phyloP scores from a whole-genome alignment of 1,284 basidiomycete species.

The Sporisorium iseilematis-ciliati region DNA sequence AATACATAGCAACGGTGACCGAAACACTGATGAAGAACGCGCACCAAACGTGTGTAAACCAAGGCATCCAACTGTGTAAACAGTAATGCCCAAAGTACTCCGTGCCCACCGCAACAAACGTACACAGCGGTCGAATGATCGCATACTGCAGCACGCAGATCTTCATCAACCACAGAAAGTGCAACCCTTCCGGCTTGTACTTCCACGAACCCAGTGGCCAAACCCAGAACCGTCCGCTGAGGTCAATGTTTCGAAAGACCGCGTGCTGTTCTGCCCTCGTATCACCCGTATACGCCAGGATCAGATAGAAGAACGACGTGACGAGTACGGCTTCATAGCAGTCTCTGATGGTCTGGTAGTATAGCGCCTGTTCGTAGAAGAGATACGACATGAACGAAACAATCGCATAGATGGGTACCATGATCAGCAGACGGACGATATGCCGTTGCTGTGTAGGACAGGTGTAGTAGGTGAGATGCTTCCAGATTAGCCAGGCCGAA shows the following conservation, averaged over 20 bases:
- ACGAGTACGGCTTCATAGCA: conserved; percentile 65
- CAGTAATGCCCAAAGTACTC: conserved; percentile 80
- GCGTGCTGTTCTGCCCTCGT: conserved; percentile 76
- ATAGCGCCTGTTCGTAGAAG: conserved; percentile 72
- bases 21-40: conserved; percentile 77
- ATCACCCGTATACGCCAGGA: conserved; percentile 79
- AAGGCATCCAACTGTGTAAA: conserved; percentile 78
- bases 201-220: conserved; percentile 78
- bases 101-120: conserved; percentile 76
- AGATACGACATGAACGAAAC: conserved; percentile 79
- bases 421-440: conserved; percentile 78
- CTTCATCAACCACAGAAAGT: conserved; percentile 82
- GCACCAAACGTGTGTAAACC: conserved; percentile 77
- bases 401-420: conserved; percentile 81
- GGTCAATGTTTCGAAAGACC: conserved; percentile 73
- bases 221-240: conserved; percentile 75
- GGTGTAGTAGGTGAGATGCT: conserved; percentile 79
- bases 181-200: conserved; percentile 75
- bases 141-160: conserved; percentile 84
- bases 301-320: conserved; percentile 82
- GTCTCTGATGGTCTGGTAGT: conserved; percentile 67
- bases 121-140: conserved; percentile 77
- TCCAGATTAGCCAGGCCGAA: conserved; percentile 50
- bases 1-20: conserved; percentile 83
- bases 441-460: conserved; percentile 72